Conservation (phyloP, 2,329 filamentous ascomycete genomes). For the Aphanocladium album region DNA sequence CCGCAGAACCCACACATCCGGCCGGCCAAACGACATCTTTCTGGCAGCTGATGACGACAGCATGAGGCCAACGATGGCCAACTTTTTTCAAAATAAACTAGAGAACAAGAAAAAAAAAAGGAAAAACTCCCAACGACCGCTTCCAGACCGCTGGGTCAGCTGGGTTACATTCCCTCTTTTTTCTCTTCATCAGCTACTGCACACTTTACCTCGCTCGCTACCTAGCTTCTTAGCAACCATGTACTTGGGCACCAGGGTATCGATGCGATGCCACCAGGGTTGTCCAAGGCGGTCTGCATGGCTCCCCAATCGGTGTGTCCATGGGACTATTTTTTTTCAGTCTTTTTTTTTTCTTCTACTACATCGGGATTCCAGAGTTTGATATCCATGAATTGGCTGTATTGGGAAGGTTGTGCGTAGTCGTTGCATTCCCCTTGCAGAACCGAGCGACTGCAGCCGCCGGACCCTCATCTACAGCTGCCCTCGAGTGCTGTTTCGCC, state of each 20-base stretch:
- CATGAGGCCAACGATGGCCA: background rate
- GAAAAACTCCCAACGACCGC: background rate
- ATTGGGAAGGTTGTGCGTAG: no score
- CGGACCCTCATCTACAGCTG: no score
- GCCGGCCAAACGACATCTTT: background rate
- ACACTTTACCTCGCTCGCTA: background rate
- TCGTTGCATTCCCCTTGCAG: no score
- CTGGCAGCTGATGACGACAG: conserved; percentile 9
- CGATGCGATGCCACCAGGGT: background rate
- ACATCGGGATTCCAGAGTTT: no score
- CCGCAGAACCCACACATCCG: background rate
- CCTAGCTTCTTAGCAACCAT: background rate
- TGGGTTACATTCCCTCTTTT: background rate
- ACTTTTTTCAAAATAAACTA: no score
- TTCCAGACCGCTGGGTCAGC: background rate
- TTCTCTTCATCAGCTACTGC: background rate
- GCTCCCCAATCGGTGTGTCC: background rate
- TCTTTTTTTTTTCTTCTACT: no score
- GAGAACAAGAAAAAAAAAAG: background rate
- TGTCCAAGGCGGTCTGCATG: background rate
- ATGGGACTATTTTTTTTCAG: background rate
- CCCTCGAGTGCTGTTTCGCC: no score
- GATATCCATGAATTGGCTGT: no score
- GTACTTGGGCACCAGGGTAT: background rate
- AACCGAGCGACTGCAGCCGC: no score